phyloP scores from a whole-genome alignment of 371 early-diverging fungal genomes.

The Smittium mucronatum region DNA sequence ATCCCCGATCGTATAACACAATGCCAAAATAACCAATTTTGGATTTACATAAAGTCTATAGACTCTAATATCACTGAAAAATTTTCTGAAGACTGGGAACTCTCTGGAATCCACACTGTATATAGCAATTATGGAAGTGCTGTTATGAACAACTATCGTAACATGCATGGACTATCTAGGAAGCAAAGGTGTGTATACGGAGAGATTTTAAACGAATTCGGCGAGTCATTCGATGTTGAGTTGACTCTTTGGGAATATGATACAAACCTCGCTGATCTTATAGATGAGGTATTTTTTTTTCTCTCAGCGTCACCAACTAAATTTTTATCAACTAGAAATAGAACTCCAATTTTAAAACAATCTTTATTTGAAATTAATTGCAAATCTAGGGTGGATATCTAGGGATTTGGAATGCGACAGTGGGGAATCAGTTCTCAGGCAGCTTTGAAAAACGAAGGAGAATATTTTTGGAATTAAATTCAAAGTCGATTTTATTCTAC shows the following conservation, averaged over 20 bases:
- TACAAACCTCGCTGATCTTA: neutral
- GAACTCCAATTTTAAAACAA: too few relatives aligned
- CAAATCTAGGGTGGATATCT: slow-evolving; percentile 5
- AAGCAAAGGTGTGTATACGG: slow-evolving; percentile 1
- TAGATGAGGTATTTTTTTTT: slow-evolving; percentile 1
- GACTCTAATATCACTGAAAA: neutral
- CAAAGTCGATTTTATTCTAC: neutral
- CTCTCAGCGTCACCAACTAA: neutral
- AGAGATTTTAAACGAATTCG: slow-evolving; percentile 8
- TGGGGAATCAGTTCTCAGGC: slow-evolving; percentile 1
- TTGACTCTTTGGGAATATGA: slow-evolving; percentile 4
- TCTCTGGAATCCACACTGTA: slow-evolving; percentile 2
- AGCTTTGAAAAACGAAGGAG: slow-evolving; percentile 4
- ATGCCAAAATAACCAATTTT: neutral
- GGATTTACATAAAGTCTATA: neutral
- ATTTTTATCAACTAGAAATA: too few relatives aligned
- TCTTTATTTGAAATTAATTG: too few relatives aligned
- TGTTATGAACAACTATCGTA: neutral
- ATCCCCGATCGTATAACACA: neutral
- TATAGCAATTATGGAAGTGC: slow-evolving; percentile 4
- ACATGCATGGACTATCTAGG: neutral
- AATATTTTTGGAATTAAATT: neutral
- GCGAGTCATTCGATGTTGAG: neutral
- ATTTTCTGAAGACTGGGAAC: neutral
- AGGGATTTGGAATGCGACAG: slow-evolving; percentile 1